phyloP scores from a whole-genome alignment of 148 eudicot genomes.

The Heliamphora exappendiculata region DNA sequence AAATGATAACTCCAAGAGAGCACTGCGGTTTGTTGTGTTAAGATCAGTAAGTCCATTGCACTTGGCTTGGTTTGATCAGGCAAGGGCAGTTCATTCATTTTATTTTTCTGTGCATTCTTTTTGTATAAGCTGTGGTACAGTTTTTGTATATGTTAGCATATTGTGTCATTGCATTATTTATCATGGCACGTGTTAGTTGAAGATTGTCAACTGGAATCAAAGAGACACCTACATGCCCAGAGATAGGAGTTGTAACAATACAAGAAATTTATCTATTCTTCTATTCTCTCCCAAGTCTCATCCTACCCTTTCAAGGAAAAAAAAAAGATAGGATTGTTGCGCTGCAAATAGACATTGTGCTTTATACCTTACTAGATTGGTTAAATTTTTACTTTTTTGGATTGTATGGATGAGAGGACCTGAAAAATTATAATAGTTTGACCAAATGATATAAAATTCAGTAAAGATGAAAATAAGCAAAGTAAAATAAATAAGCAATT shows the following conservation, averaged over 20 bases:
- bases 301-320: not conserved
- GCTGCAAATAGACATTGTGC: not conserved
- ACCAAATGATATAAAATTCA: not conserved
- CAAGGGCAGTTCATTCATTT: not conserved
- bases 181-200: conserved; percentile 3
- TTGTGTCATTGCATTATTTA: not conserved
- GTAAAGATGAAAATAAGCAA: too few species aligned
- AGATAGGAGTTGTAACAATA: not conserved
- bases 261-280: not conserved
- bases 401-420: too few species aligned
- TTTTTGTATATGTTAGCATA: not conserved
- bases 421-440: too few species aligned
- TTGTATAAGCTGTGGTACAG: conserved; percentile 8
- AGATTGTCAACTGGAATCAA: not conserved
- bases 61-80: not conserved
- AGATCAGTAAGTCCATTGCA: not conserved
- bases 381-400: too few species aligned
- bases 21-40: not conserved
- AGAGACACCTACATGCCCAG: not conserved
- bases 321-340: not conserved
- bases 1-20: not conserved
- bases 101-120: not conserved
- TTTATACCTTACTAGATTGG: not conserved
- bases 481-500: too few species aligned
- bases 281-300: not conserved